Percentiles rank a stretch among this genome's conserved stretches.
Conservation (phyloP, 495 filamentous ascomycete genomes). For the Durotheca rogersii region DNA sequence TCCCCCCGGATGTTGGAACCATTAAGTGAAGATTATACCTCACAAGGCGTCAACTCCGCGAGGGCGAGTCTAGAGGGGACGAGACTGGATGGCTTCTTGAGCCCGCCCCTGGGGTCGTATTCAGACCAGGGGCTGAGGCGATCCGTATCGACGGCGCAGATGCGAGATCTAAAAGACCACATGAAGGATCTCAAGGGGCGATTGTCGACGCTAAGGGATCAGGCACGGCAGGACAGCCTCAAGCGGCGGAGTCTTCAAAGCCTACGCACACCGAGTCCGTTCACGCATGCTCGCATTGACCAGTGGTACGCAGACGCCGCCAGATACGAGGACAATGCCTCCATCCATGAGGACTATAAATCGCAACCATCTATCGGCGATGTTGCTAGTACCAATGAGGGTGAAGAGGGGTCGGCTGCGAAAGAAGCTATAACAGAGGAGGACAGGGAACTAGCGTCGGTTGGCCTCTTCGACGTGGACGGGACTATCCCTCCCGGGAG, state of each 20-base stretch:
- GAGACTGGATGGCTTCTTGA: constrained; percentile 40
- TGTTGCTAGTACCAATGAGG: constrained; percentile 34
- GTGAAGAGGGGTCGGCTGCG: constrained; percentile 3
- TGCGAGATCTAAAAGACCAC: constrained; percentile 83
- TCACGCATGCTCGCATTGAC: constrained; percentile 68
- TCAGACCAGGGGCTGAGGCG: constrained; percentile 47
- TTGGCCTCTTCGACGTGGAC: constrained; percentile 19
- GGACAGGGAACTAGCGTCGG: constrained; percentile 20
- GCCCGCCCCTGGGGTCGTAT: constrained; percentile 40
- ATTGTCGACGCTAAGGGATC: constrained; percentile 79
- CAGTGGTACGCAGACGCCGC: constrained; percentile 65
- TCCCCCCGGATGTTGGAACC: constrained; percentile 33
- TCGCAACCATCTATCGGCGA: constrained; percentile 42
- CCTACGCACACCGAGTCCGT: constrained; percentile 79
- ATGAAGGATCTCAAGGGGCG: constrained; percentile 93
- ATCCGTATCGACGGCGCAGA: constrained; percentile 64
- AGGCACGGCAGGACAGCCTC: constrained; percentile 78
- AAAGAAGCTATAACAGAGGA: constrained; percentile 3
- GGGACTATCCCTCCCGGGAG: constrained; percentile 2
- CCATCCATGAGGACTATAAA: constrained; percentile 14
- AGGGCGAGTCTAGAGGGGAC: constrained; percentile 34
- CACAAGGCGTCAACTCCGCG: constrained; percentile 23
- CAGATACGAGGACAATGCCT: constrained; percentile 28
- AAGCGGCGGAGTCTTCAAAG: constrained; percentile 82
- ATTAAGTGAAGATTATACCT: constrained; percentile 42